These are phyloP conservation scores for Nepenthes gracilis DNA, from an alignment of 148 eudicot species.

Conservation along the genomic window DNA sequence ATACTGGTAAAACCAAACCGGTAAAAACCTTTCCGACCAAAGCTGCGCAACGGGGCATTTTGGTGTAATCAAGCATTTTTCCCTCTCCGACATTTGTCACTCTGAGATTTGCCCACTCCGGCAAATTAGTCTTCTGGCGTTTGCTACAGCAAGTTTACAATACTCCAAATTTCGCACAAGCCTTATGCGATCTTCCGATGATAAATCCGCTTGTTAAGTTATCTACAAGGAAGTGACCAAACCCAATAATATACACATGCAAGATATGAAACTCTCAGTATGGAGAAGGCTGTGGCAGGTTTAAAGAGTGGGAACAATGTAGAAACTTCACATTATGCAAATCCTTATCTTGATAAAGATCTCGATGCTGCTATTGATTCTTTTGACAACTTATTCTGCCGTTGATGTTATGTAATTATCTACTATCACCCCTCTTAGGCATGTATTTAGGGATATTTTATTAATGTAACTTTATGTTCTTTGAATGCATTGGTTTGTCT, in stretches of 20 bases:
- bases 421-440: background rate
- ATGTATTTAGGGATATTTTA: slow-evolving; percentile 1
- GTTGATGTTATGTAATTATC: slow-evolving; percentile 81
- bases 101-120: too few species aligned
- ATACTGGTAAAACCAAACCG: too few species aligned
- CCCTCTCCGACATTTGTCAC: too few species aligned
- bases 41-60: too few species aligned
- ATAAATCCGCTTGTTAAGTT: too few species aligned
- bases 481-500: slow-evolving; percentile 42
- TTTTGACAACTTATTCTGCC: slow-evolving; percentile 89
- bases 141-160: too few species aligned
- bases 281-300: slow-evolving; percentile 26
- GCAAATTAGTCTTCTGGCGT: too few species aligned
- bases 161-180: too few species aligned
- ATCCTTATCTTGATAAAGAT: slow-evolving; percentile 73
- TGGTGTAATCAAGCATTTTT: too few species aligned
- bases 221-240: slow-evolving; percentile 19
- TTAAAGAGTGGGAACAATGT: slow-evolving; percentile 23
- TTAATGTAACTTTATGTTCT: slow-evolving; percentile 6
- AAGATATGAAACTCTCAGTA: slow-evolving; percentile 70
- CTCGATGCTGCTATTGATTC: slow-evolving; percentile 95
- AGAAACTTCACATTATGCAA: slow-evolving; percentile 21
- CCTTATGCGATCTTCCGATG: too few species aligned
- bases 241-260: slow-evolving; percentile 93
- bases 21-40: too few species aligned